Evolutionary conservation across 768 basidiomycete species (phyloP).

Genomic region (Rhodotorula babjevae): DNA sequence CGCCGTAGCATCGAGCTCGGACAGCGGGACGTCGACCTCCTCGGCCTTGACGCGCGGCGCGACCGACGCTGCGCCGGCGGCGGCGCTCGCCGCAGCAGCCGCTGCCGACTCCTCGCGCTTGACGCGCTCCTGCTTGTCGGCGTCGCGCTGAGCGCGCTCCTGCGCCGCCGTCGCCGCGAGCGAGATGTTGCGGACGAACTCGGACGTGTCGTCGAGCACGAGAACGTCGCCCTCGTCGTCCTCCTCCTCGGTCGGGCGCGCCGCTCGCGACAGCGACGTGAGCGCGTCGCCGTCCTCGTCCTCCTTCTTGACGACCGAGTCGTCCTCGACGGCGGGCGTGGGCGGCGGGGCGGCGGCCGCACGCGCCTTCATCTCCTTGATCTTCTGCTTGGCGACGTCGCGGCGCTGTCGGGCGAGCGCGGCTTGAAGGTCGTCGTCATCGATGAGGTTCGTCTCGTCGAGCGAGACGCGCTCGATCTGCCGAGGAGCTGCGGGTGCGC

Average conservation of each 20-base stretch:
- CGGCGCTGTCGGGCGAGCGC: slow-evolving; percentile 79
- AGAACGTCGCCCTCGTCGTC: slow-evolving; percentile 58
- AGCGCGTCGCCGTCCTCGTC: slow-evolving; percentile 44
- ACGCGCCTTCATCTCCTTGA: slow-evolving; percentile 56
- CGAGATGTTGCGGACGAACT: slow-evolving; percentile 71
- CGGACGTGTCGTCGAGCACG: slow-evolving; percentile 92
- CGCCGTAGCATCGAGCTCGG: slow-evolving; percentile 4
- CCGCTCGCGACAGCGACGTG: slow-evolving; percentile 3
- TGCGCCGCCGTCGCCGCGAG: slow-evolving; percentile 25
- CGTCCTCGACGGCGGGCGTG: not conserved
- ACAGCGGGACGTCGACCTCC: slow-evolving; percentile 25
- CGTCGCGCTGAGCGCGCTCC: not conserved
- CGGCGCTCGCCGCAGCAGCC: not conserved
- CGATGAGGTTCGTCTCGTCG: slow-evolving; percentile 57
- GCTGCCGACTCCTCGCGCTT: slow-evolving; percentile 5
- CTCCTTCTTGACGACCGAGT: slow-evolving; percentile 52
- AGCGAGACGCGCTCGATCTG: slow-evolving; percentile 63
- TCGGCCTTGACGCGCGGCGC: slow-evolving; percentile 39
- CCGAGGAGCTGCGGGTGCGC: slow-evolving; percentile 36
- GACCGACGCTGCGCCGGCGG: slow-evolving; percentile 33
- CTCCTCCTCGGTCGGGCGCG: slow-evolving; percentile 42
- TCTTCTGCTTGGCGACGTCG: slow-evolving; percentile 69
- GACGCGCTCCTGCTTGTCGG: not conserved
- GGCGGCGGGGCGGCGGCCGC: slow-evolving; percentile 13
- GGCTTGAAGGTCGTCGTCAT: slow-evolving; percentile 96